These are phyloP conservation scores for Pyrenophora seminiperda DNA, from an alignment of 2,329 filamentous ascomycete genomes.

Conservation along the genomic window DNA sequence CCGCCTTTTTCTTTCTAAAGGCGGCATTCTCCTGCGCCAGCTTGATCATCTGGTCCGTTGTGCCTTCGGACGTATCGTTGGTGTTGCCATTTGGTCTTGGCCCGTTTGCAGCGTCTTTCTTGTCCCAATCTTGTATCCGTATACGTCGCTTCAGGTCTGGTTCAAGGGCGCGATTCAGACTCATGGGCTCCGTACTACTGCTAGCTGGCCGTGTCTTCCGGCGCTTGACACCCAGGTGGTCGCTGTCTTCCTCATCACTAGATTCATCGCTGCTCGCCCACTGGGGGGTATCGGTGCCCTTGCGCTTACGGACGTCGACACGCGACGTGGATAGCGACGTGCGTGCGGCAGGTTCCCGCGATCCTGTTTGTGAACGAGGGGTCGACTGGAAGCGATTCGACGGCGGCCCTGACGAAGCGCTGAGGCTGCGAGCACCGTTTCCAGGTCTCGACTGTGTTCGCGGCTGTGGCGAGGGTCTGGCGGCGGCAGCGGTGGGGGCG, in stretches of 20 bases:
- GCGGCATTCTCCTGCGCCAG: slow-evolving; percentile 12
- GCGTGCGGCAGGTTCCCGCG: slow-evolving; percentile 27
- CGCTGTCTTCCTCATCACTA: slow-evolving; percentile 37
- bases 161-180: slow-evolving; percentile 45
- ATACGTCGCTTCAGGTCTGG: slow-evolving; percentile 44
- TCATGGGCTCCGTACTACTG: slow-evolving; percentile 44
- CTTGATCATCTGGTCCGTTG: slow-evolving; percentile 12
- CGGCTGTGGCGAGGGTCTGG: slow-evolving; percentile 17
- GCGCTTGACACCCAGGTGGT: slow-evolving; percentile 33
- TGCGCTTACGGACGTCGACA: slow-evolving; percentile 39
- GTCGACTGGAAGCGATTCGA: slow-evolving; percentile 37
- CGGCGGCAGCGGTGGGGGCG: slow-evolving; percentile 20
- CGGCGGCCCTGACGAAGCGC: slow-evolving; percentile 29
- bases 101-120: slow-evolving; percentile 8
- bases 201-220: slow-evolving; percentile 45
- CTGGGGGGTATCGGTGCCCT: slow-evolving; percentile 42
- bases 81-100: slow-evolving; percentile 9
- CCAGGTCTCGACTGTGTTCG: slow-evolving; percentile 15
- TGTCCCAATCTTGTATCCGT: slow-evolving; percentile 29
- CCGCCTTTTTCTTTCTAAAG: slow-evolving; percentile 17
- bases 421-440: slow-evolving; percentile 16
- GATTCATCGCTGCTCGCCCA: slow-evolving; percentile 42
- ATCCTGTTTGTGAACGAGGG: slow-evolving; percentile 19
- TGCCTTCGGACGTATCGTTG: slow-evolving; percentile 4
- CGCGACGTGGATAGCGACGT: slow-evolving; percentile 36